These are phyloP conservation scores for Lachancea cidri DNA, from an alignment of 805 yeast genomes.

Conservation along the genomic window DNA sequence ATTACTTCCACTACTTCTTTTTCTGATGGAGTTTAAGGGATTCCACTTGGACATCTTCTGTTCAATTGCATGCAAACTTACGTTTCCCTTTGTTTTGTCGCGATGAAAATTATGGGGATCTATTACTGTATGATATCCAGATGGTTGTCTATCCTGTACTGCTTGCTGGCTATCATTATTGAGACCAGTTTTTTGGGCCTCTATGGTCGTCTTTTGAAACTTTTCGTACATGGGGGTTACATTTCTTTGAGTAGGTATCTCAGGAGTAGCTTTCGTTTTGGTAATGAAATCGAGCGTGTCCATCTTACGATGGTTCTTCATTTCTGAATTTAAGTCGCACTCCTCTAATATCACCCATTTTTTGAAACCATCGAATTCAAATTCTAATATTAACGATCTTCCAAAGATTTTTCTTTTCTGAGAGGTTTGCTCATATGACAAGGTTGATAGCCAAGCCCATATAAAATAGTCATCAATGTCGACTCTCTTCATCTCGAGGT, in stretches of 20 bases:
- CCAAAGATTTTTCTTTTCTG: constrained; percentile 68
- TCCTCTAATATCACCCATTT: constrained; percentile 79
- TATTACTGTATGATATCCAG: constrained; percentile 26
- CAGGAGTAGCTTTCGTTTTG: constrained; percentile 6
- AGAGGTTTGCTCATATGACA: constrained; percentile 68
- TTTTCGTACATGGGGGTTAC: constrained; percentile 24
- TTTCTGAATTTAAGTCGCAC: constrained; percentile 39
- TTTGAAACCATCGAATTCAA: constrained; percentile 67
- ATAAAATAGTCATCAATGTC: constrained; percentile 82
- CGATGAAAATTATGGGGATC: constrained; percentile 15
- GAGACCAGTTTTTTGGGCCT: too few relatives aligned
- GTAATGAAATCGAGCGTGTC: constrained; percentile 19
- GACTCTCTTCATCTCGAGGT: constrained; percentile 38
- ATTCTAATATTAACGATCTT: constrained; percentile 74
- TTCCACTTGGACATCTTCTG: constrained; percentile 31
- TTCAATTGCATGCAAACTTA: constrained; percentile 20
- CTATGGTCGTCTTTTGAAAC: constrained; percentile 15
- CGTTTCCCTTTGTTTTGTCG: constrained; percentile 15
- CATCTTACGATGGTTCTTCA: constrained; percentile 18
- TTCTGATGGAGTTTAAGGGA: constrained; percentile 24
- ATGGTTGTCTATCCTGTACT: constrained; percentile 1
- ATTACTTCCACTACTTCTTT: constrained; percentile 20
- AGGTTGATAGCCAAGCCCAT: constrained; percentile 84
- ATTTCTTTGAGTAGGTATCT: constrained; percentile 6
- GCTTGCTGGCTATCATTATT: constrained; percentile 1